phyloP scores from a whole-genome alignment of 805 yeast genomes.

The Lipomyces japonicus region DNA sequence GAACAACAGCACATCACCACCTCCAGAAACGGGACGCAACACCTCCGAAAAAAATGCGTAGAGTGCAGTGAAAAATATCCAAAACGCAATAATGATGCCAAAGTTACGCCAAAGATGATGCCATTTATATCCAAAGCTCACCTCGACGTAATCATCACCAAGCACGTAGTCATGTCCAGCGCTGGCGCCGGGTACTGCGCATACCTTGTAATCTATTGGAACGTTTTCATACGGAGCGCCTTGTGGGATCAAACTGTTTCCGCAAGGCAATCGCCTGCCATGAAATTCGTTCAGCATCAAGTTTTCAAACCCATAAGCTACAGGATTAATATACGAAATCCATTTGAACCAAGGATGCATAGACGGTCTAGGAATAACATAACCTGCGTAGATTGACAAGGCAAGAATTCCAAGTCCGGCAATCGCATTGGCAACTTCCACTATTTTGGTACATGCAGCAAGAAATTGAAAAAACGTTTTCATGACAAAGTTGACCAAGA shows the following conservation, averaged over 20 bases:
- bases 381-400: slow-evolving; percentile 45
- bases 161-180: slow-evolving; percentile 50
- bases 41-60: slow-evolving; percentile 54
- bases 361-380: slow-evolving; percentile 36
- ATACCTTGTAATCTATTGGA: slow-evolving; percentile 41
- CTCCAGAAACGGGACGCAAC: slow-evolving; percentile 39
- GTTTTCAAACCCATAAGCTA: slow-evolving; percentile 45
- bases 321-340: slow-evolving; percentile 47
- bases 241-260: slow-evolving; percentile 40
- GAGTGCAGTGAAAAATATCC: slow-evolving; percentile 49
- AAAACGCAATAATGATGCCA: slow-evolving; percentile 58
- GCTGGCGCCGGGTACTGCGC: slow-evolving; percentile 54
- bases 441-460: slow-evolving; percentile 36
- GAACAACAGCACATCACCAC: slow-evolving; percentile 11
- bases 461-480: slow-evolving; percentile 50
- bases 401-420: slow-evolving; percentile 44
- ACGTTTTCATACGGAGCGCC: slow-evolving; percentile 42
- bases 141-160: slow-evolving; percentile 50
- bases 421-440: slow-evolving; percentile 45
- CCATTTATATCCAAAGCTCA: slow-evolving; percentile 45
- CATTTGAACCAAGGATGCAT: slow-evolving; percentile 52
- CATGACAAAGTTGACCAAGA: slow-evolving; percentile 46
- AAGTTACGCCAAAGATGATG: slow-evolving; percentile 59
- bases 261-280: slow-evolving; percentile 41
- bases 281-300: slow-evolving; percentile 47